These are phyloP conservation scores for Ogataea saltuana DNA, from an alignment of 805 yeast genomes.

Conservation along the genomic window DNA sequence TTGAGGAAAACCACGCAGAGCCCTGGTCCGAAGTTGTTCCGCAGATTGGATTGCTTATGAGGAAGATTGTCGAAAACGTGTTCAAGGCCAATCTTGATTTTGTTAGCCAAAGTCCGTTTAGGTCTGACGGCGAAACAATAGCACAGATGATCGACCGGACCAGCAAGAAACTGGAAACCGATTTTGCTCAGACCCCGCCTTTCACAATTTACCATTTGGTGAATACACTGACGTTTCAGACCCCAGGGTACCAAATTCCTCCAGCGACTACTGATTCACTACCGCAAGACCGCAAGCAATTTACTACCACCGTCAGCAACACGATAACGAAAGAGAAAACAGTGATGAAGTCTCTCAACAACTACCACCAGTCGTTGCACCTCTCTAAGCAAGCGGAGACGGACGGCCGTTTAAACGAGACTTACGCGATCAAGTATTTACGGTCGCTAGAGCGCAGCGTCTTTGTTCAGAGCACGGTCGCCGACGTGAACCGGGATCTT, in stretches of 20 bases:
- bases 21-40: conserved; percentile 21
- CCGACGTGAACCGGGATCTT: conserved; percentile 24
- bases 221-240: conserved; percentile 16
- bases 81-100: conserved; percentile 23
- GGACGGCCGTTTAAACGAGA: conserved; percentile 9
- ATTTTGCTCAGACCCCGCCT: conserved; percentile 32
- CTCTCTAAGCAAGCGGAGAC: background rate
- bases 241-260: conserved; percentile 21
- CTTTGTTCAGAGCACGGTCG: conserved; percentile 27
- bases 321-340: conserved; percentile 21
- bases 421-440: conserved; percentile 28
- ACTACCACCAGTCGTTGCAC: conserved; percentile 16
- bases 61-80: conserved; percentile 10
- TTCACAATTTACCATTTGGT: conserved; percentile 30
- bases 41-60: conserved; percentile 12
- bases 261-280: background rate
- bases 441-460: conserved; percentile 27
- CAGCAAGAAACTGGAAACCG: conserved; percentile 7
- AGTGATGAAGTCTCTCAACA: conserved; percentile 15
- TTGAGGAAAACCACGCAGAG: conserved; percentile 16
- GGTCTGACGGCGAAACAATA: conserved; percentile 16
- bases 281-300: conserved; percentile 6
- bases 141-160: conserved; percentile 17
- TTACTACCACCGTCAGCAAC: conserved; percentile 19
- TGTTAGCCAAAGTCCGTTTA: conserved; percentile 16